Evolutionary conservation across 352 stramenopile genomes (phyloP).

Genomic region (Phytophthora citricola): DNA sequence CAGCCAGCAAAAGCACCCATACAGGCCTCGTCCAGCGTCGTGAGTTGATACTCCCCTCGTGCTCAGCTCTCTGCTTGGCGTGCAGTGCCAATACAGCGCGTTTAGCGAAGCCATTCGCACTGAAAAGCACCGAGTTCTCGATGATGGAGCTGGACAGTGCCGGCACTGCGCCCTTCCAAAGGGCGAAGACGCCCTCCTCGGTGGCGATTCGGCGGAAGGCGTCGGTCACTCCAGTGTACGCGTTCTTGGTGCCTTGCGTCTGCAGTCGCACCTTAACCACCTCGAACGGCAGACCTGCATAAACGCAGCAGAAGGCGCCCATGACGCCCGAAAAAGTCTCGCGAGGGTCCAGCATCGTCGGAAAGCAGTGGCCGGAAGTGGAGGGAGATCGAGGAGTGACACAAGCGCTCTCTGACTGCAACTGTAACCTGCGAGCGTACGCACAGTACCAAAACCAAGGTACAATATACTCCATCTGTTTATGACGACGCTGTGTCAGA

Average conservation of each 20-base stretch:
- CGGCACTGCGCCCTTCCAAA: constrained; percentile 91
- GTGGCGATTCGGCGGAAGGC: constrained; percentile 75
- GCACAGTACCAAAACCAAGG: background rate
- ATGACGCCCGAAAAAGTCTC: constrained; percentile 81
- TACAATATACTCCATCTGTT: background rate
- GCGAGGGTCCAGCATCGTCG: constrained; percentile 70
- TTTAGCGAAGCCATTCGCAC: constrained; percentile 82
- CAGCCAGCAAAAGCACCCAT: constrained; percentile 83
- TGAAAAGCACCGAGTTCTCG: constrained; percentile 92
- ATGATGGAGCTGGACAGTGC: constrained; percentile 89
- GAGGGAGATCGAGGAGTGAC: constrained; percentile 7
- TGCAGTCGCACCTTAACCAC: constrained; percentile 89
- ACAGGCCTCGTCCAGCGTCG: constrained; percentile 82
- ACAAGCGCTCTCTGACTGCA: background rate
- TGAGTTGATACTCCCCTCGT: constrained; percentile 66
- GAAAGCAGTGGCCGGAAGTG: too few relatives aligned
- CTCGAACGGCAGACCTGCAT: constrained; percentile 88
- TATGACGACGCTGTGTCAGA: constrained; percentile 12
- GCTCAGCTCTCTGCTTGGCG: constrained; percentile 46
- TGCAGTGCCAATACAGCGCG: constrained; percentile 70
- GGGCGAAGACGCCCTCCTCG: constrained; percentile 71
- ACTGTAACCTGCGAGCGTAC: constrained; percentile 23
- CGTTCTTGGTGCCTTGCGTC: constrained; percentile 68
- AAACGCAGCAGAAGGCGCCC: constrained; percentile 85
- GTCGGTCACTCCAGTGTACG: constrained; percentile 71